Percentiles rank a stretch among this genome's conserved stretches.
phyloP scores from a whole-genome alignment of 768 basidiomycete genomes.

The Suillus clintonianus region DNA sequence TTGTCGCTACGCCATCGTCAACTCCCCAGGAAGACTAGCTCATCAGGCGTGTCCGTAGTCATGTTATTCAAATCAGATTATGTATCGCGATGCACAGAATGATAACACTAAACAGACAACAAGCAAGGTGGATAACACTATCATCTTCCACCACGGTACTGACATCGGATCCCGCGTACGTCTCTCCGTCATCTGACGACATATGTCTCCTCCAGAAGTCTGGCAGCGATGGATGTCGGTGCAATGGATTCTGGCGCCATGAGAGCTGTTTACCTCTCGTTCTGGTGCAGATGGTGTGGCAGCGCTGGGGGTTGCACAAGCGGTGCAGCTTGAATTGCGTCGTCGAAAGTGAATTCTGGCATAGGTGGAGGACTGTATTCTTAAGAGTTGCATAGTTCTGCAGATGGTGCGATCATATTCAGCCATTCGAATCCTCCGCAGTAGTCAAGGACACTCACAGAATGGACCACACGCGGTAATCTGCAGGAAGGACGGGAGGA shows the following conservation, averaged over 20 bases:
- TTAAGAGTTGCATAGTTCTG: slow-evolving; percentile 51
- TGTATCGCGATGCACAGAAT: slow-evolving; percentile 35
- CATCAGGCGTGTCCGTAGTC: neutral
- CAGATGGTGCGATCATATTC: neutral
- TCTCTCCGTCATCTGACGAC: slow-evolving; percentile 57
- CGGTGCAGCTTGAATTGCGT: slow-evolving; percentile 19
- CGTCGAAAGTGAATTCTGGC: no score
- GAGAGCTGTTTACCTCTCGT: slow-evolving; percentile 40
- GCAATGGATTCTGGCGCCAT: slow-evolving; percentile 39
- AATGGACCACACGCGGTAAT: neutral
- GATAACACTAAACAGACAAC: slow-evolving; percentile 17
- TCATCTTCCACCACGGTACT: slow-evolving; percentile 60
- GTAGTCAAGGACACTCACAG: neutral
- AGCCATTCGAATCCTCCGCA: neutral
- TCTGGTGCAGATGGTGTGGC: slow-evolving; percentile 47
- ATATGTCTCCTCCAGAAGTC: slow-evolving; percentile 61
- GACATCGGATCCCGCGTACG: slow-evolving; percentile 55
- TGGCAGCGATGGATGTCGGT: slow-evolving; percentile 42
- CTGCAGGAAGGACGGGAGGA: neutral
- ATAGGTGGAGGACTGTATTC: slow-evolving; percentile 31
- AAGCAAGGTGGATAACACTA: slow-evolving; percentile 44
- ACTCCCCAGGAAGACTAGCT: neutral
- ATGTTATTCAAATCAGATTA: slow-evolving; percentile 12
- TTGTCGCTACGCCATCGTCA: no score
- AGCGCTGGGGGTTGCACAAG: slow-evolving; percentile 37